These are phyloP conservation scores for Ascochyta rabiei DNA, from an alignment of 2,329 filamentous ascomycete species.

Conservation along the genomic window DNA sequence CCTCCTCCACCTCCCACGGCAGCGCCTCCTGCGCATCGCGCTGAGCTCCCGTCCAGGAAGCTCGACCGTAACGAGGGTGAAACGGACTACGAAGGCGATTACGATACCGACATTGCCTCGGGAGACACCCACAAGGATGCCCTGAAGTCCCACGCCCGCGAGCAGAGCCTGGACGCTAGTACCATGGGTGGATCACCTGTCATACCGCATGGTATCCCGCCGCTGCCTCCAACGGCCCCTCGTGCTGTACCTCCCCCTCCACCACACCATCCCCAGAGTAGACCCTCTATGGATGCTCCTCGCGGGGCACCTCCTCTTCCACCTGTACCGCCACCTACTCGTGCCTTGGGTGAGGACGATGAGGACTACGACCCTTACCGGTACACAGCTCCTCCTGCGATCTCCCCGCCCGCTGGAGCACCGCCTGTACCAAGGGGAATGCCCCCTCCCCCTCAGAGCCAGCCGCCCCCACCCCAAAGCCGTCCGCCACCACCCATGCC, in stretches of 20 bases:
- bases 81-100: slow-evolving; percentile 96
- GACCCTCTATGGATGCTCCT: slow-evolving; percentile 68
- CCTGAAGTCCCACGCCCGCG: slow-evolving; percentile 78
- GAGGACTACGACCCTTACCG: slow-evolving; percentile 73
- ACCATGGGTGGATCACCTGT: slow-evolving; percentile 52
- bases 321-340: slow-evolving; percentile 69
- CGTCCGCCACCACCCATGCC: slow-evolving; percentile 41
- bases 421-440: slow-evolving; percentile 39
- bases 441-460: slow-evolving; percentile 40
- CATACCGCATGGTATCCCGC: slow-evolving; percentile 42
- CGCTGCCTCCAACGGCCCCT: slow-evolving; percentile 44
- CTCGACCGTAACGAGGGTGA: slow-evolving; percentile 76
- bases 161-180: slow-evolving; percentile 74
- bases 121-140: slow-evolving; percentile 93
- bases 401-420: slow-evolving; percentile 29
- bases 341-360: slow-evolving; percentile 39
- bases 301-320: slow-evolving; percentile 72
- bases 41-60: slow-evolving; percentile 36
- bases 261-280: slow-evolving; percentile 59
- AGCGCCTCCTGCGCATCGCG: slow-evolving; percentile 47
- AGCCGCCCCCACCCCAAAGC: slow-evolving; percentile 42
- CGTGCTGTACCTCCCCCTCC: slow-evolving; percentile 59
- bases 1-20: slow-evolving; percentile 55
- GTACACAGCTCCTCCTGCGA: slow-evolving; percentile 46
- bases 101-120: slow-evolving; percentile 96